These are phyloP conservation scores for Kwoniella europaea DNA, from an alignment of 768 basidiomycete genomes.

Conservation along the genomic window DNA sequence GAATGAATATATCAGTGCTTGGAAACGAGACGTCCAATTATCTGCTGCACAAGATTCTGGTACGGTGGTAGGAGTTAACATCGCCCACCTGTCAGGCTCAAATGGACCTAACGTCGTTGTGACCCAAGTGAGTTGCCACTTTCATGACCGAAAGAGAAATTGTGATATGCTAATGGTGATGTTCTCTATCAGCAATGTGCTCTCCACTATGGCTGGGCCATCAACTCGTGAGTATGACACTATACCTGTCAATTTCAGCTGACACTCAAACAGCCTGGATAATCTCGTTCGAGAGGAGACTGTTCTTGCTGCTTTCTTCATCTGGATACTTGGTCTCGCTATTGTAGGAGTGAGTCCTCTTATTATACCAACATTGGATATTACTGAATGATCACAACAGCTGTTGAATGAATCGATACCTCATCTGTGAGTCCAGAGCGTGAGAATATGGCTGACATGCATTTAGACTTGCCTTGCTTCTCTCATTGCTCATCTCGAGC, in stretches of 20 bases:
- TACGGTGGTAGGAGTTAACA: constrained; percentile 4
- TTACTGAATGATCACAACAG: not conserved
- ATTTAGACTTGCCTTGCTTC: constrained; percentile 11
- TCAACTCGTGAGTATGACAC: constrained; percentile 11
- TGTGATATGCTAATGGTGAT: not conserved
- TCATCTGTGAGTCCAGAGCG: constrained; percentile 8
- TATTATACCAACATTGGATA: too few relatives aligned
- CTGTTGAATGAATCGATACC: constrained; percentile 18
- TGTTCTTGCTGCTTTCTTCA: constrained; percentile 17
- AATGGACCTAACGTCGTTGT: not conserved
- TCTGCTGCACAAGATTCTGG: not conserved
- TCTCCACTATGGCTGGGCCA: constrained; percentile 18
- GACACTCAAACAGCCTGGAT: constrained; percentile 4
- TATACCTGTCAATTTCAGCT: too few relatives aligned
- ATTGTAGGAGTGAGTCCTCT: constrained; percentile 15
- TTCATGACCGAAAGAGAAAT: not conserved
- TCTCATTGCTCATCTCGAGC: constrained; percentile 13
- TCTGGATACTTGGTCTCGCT: constrained; percentile 19
- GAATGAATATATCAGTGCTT: constrained; percentile 1
- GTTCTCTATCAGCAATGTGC: constrained; percentile 11
- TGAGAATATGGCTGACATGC: not conserved
- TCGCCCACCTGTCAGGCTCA: not conserved
- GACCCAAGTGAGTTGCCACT: not conserved
- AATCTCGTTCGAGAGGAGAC: constrained; percentile 21
- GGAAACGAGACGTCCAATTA: constrained; percentile 4